Percentiles rank a stretch among this genome's conserved stretches.
Conservation (phyloP, 768 basidiomycete genomes). For the Podaxis sp. region DNA sequence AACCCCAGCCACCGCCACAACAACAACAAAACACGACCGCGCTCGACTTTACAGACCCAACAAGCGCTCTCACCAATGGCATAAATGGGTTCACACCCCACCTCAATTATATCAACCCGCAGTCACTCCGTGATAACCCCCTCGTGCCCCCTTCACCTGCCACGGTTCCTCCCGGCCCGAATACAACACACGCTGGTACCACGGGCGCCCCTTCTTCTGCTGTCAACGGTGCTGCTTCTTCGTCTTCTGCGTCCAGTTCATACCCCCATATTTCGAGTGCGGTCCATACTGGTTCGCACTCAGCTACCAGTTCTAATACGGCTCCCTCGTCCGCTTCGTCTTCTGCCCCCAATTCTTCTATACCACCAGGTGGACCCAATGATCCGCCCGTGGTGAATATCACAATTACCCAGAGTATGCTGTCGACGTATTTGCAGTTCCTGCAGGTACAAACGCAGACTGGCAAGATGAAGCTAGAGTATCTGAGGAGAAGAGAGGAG, state of each 20-base stretch:
- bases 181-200: constrained; percentile 9
- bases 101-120: constrained; percentile 38
- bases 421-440: constrained; percentile 56
- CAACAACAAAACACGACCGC: constrained; percentile 20
- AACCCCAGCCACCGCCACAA: constrained; percentile 14
- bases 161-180: constrained; percentile 20
- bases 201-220: constrained; percentile 10
- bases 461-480: constrained; percentile 69
- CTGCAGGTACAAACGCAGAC: constrained; percentile 70
- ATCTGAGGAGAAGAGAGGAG: constrained; percentile 64
- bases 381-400: constrained; percentile 34
- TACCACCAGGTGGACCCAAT: constrained; percentile 19
- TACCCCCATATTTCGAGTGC: constrained; percentile 4
- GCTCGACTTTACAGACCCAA: constrained; percentile 37
- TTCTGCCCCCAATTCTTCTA: constrained; percentile 15
- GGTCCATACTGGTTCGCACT: constrained; percentile 16
- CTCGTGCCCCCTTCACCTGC: constrained; percentile 26
- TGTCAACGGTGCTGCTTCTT: constrained; percentile 6
- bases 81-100: constrained; percentile 31
- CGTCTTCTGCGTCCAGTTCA: constrained; percentile 7
- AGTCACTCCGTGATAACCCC: constrained; percentile 35
- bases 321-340: constrained; percentile 13
- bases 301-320: constrained; percentile 16
- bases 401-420: constrained; percentile 55
- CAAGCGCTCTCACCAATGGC: constrained; percentile 26